These are phyloP conservation scores for Marvania coccoides DNA, from an alignment of 139 green algal species.

Conservation along the genomic window DNA sequence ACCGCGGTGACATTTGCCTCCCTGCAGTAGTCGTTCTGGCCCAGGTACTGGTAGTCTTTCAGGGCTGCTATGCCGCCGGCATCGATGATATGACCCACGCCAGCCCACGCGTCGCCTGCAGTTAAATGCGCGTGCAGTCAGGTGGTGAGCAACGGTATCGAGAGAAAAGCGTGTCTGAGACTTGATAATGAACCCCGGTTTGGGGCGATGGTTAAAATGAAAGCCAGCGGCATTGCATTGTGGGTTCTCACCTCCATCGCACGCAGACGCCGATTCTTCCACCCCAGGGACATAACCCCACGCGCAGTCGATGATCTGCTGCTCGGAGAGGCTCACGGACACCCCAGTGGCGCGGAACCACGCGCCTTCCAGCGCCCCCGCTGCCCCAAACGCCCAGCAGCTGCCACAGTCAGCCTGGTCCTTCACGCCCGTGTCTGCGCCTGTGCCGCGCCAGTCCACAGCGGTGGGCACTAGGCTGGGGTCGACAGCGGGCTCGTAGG, in stretches of 20 bases:
- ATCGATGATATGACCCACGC: constrained; percentile 18
- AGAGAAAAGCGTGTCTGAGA: no score
- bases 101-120: constrained; percentile 14
- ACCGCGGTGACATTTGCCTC: constrained; percentile 6
- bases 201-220: no score
- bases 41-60: constrained; percentile 31
- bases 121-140: not conserved
- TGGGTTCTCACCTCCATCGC: constrained; percentile 41
- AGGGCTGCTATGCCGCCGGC: constrained; percentile 21
- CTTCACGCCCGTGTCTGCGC: constrained; percentile 50
- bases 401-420: constrained; percentile 63
- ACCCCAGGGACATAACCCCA: constrained; percentile 34
- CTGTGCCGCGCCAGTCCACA: constrained; percentile 61
- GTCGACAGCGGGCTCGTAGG: constrained; percentile 10
- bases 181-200: no score
- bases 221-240: no score
- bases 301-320: constrained; percentile 70
- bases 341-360: constrained; percentile 51
- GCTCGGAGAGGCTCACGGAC: constrained; percentile 48
- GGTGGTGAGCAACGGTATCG: not conserved
- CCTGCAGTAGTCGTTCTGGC: constrained; percentile 33
- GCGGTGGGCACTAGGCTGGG: constrained; percentile 15
- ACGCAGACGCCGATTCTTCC: constrained; percentile 9
- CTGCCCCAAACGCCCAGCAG: constrained; percentile 47
- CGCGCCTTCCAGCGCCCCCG: constrained; percentile 55